Base-by-base conservation (phyloP, 1,284 basidiomycete species). In the Phlebopus sp. region DNA sequence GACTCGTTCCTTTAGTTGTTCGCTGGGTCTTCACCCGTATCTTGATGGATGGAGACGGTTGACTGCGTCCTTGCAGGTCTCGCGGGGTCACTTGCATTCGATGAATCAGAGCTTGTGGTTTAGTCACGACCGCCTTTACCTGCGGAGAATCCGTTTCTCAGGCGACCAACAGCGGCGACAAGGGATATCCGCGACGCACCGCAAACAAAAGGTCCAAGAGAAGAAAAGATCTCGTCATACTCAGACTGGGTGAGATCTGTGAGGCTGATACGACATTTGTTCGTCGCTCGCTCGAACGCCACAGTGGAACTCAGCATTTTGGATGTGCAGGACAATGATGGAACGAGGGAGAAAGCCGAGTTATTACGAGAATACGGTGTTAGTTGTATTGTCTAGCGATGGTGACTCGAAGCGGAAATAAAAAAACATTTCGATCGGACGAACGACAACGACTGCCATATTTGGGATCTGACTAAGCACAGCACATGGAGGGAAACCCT, bases 61-160 rank as follows among this genome's bases (percentile, higher is more conserved):
- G 19, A 39, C 68, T 6, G 66, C 72, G 0, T 70, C 69, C 44
- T 70, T 31, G 27, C 59, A 18, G 64, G 67, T 38, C 44, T 64
- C 39, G 35, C 62, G 21, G 49, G 40, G 5, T 46, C 19, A 14
- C 21, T 37, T 23, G 44, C 52, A 21, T 41, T 64, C 13, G 48
- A 47, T 4, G 27, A 47, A 3, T 46, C 38, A 10, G 55, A 65
- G 44, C 11, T 73, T 15, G 57, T 55, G 23, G 50, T 44, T 1
- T 75, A 74, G 51, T 64, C 55, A 29, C 59, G 56, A 15, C 68
- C 68, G 15, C 69, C 70, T 0, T n/a, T 60, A 14, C 71, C 71
- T 1, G 66, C 67, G 1, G 55, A 56, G 18, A 76, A 74, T 54
- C 61, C 57, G 2, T 74, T 69, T 54, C 66, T 74, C 55, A 71